phyloP scores from a whole-genome alignment of 805 yeast genomes.

The Kuraishia cidri region DNA sequence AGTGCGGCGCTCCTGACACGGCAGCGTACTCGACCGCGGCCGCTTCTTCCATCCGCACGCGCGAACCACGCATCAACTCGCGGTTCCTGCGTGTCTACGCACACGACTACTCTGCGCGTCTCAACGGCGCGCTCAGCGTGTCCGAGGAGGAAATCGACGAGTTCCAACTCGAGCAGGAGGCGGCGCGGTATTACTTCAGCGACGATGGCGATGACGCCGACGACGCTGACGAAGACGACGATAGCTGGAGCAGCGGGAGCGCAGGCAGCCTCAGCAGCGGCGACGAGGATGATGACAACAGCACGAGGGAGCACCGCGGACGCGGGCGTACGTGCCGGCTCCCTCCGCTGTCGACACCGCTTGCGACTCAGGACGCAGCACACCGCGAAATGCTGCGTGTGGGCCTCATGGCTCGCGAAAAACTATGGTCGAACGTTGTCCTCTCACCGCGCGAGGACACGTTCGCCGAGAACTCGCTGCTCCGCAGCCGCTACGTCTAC shows the following conservation, averaged over 20 bases:
- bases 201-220: conserved; percentile 11
- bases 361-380: background rate
- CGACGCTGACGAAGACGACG: conserved; percentile 7
- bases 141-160: conserved; percentile 24
- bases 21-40: background rate
- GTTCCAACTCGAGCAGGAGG: conserved; percentile 15
- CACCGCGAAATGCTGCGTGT: too few relatives aligned
- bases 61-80: conserved; percentile 45
- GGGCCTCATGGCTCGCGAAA: conserved; percentile 35
- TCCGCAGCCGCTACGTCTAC: conserved; percentile 19
- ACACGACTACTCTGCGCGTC: conserved; percentile 33
- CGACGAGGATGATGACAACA: too few relatives aligned
- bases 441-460: conserved; percentile 41
- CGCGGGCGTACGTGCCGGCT: too few relatives aligned
- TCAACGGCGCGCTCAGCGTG: conserved; percentile 19
- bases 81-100: conserved; percentile 40
- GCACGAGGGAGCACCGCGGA: too few relatives aligned
- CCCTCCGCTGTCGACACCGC: background rate
- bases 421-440: conserved; percentile 44
- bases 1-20: background rate
- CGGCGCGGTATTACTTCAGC: background rate
- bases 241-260: background rate
- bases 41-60: conserved; percentile 5
- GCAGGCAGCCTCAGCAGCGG: too few relatives aligned
- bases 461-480: conserved; percentile 7